Evolutionary conservation across 768 basidiomycete genomes (phyloP), one percentile per base, ranked within the genome.

Genomic region (Boletus reticuloceps): DNA sequence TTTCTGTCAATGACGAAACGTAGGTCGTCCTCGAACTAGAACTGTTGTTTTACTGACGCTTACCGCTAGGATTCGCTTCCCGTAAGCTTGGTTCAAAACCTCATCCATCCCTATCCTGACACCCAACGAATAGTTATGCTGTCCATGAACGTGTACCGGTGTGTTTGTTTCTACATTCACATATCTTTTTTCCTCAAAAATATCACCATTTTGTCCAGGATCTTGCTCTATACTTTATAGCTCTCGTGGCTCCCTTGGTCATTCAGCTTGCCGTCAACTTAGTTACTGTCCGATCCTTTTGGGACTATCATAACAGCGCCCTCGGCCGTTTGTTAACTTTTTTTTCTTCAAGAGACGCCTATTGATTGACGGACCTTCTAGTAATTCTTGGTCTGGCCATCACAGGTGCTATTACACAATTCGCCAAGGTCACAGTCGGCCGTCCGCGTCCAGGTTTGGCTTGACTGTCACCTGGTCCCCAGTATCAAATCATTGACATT

Each of bases 361-460:
- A 32, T 50, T n/a, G 12, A 55, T 29, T 22, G 16, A 53, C 12
- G 40, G 54, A 42, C 53, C 31, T 8, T 54, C 58, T 64, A 86
- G 88, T 93, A 54, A 76, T 90, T 49, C 82, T 94, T 43, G 79
- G 83, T n/a, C 77, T 91, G 48, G 76, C 85, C 11, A 74, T 94
- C 37, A 85, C 94, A 6, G 94, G 91, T 13, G 70, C 85, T 20
- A 73, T 95, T 50, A 97, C 96, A 1, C 89, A 96, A 66, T 77
- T 94, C 55, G 78, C 82, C 50, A 98, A 98, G 72, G 74, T 92
- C 40, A 88, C 87, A 2, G 94, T 95, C 42, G 94, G 94, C 22
- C 83, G 94, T 14, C 94, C 94, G 11, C 83, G 94, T 16, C 94
- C 94, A 58, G 92, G 91, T 86, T 44, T 58, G 55, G 65, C 17